A percentile compares a stretch with the other conserved stretches of the same genome.
Conservation (phyloP, 75 land plant genomes). For the Cunninghamia lanceolata region DNA sequence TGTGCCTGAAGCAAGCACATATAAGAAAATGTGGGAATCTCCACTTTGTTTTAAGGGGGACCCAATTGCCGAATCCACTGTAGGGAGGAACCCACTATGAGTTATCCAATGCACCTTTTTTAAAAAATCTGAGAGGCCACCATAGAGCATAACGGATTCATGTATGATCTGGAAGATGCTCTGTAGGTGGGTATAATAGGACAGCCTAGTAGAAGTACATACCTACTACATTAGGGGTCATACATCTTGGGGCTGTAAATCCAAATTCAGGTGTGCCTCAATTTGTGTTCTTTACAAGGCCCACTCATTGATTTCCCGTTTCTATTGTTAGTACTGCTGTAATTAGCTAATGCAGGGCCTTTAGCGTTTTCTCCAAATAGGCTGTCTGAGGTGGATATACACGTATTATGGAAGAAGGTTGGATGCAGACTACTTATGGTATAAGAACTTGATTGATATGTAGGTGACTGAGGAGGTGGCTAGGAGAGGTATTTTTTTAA, state of each 20-base stretch:
- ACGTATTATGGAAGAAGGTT: too few species aligned
- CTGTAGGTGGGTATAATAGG: not conserved
- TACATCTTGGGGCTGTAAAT: not conserved
- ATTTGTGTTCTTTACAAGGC: not conserved
- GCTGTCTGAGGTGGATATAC: too few species aligned
- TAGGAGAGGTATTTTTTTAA: too few species aligned
- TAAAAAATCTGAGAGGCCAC: not conserved
- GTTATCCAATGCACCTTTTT: not conserved
- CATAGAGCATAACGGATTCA: not conserved
- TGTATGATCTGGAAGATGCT: not conserved
- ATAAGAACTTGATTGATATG: not conserved
- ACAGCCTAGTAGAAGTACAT: not conserved
- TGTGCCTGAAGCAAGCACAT: not conserved
- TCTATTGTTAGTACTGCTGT: not conserved
- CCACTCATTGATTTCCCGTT: not conserved
- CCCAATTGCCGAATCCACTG: not conserved
- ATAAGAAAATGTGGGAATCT: not conserved
- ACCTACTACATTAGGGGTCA: not conserved
- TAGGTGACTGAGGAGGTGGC: not conserved
- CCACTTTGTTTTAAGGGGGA: not conserved
- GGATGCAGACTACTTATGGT: not conserved
- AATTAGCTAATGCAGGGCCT: not conserved
- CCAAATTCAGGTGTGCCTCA: not conserved
- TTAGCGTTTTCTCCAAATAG: not conserved
- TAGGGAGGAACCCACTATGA: not conserved